A percentile compares a stretch with the other conserved stretches of the same genome.
Evolutionary conservation across 2,329 filamentous ascomycete species (phyloP).

Genomic region (Monascus ruber): DNA sequence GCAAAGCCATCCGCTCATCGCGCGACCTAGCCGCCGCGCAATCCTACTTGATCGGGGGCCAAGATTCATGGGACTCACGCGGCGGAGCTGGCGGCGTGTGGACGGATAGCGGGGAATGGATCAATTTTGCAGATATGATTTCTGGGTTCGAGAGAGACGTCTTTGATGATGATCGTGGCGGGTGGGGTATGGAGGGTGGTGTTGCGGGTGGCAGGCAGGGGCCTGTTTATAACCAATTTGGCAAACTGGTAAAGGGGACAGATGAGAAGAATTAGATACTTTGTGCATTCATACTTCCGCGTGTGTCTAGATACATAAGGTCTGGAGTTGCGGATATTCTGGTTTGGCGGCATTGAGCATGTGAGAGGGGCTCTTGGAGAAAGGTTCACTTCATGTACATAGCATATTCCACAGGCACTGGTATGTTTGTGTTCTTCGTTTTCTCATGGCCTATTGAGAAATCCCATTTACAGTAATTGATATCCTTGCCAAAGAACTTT

Average conservation of each 20-base stretch:
- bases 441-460: too few species aligned
- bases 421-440: too few species aligned
- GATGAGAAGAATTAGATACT: slow-evolving; percentile 8
- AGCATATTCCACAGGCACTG: too few species aligned
- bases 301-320: too few species aligned
- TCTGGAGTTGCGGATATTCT: too few species aligned
- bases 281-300: too few species aligned
- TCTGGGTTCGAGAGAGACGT: slow-evolving; percentile 32
- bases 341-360: too few species aligned
- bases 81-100: slow-evolving; percentile 45
- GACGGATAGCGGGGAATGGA: slow-evolving; percentile 40
- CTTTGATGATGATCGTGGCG: slow-evolving; percentile 38
- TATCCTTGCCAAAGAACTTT: too few species aligned
- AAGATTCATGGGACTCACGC: slow-evolving; percentile 38
- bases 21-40: slow-evolving; percentile 33
- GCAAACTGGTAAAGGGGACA: slow-evolving; percentile 25
- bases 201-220: slow-evolving; percentile 10
- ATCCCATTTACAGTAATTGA: too few species aligned
- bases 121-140: slow-evolving; percentile 39
- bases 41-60: slow-evolving; percentile 34
- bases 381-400: too few species aligned
- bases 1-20: slow-evolving; percentile 36
- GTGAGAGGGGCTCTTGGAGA: too few species aligned
- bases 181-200: slow-evolving; percentile 26
- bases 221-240: slow-evolving; percentile 29